These are phyloP conservation scores for Dichotomopilus funicola DNA, from an alignment of 2,329 filamentous ascomycete species.

Conservation along the genomic window DNA sequence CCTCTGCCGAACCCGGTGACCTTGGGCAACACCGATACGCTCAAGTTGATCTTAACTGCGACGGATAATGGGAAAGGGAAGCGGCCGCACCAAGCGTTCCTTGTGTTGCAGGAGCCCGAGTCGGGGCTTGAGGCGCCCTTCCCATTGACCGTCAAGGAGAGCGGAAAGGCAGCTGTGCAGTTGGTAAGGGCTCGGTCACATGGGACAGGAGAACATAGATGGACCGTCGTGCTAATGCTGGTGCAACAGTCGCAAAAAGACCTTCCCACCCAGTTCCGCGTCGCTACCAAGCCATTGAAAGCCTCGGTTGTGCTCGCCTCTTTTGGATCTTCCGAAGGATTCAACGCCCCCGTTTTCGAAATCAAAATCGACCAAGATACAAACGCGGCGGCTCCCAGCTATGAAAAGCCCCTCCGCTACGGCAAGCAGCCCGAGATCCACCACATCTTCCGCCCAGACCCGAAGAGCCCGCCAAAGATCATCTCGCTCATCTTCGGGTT, in stretches of 20 bases:
- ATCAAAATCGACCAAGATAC: constrained; percentile 60
- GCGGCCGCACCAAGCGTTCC: constrained; percentile 89
- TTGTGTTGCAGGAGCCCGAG: constrained; percentile 67
- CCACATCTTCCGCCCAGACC: constrained; percentile 79
- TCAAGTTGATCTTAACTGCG: constrained; percentile 77
- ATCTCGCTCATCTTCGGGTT: constrained; percentile 72
- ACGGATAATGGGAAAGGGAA: constrained; percentile 72
- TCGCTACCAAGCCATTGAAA: constrained; percentile 58
- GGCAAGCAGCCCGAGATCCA: constrained; percentile 77
- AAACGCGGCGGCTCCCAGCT: constrained; percentile 50
- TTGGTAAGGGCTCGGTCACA: constrained; percentile 53
- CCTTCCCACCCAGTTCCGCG: constrained; percentile 75
- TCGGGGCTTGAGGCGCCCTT: constrained; percentile 83
- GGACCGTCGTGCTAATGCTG: neutral
- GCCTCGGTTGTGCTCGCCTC: constrained; percentile 82
- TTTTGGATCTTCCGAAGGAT: constrained; percentile 67
- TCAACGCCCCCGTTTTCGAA: constrained; percentile 66
- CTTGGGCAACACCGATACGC: constrained; percentile 61
- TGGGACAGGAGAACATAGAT: neutral
- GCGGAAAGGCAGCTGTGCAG: constrained; percentile 77
- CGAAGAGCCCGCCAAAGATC: constrained; percentile 71
- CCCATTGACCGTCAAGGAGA: constrained; percentile 75
- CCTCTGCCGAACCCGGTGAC: constrained; percentile 57
- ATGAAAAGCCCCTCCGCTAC: constrained; percentile 71
- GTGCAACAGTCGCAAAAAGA: constrained; percentile 71